These are phyloP conservation scores for Didymosphaeria variabile DNA, from an alignment of 2,329 filamentous ascomycete genomes.

Conservation along the genomic window DNA sequence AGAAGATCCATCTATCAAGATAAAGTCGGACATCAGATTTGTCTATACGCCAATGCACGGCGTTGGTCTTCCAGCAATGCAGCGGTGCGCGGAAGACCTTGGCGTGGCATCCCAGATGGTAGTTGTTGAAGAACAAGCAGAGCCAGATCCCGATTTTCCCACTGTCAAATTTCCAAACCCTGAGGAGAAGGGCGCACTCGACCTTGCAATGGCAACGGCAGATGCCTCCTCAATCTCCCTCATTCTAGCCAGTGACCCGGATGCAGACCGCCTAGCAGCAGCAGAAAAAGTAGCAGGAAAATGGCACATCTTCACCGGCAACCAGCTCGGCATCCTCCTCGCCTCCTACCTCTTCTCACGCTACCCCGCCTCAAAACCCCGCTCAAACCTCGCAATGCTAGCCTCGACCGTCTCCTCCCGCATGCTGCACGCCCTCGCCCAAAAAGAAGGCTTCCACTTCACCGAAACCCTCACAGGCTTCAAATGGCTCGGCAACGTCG, in stretches of 20 bases:
- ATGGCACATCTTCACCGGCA: slow-evolving; percentile 72
- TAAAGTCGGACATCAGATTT: slow-evolving; percentile 51
- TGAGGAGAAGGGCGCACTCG: slow-evolving; percentile 69
- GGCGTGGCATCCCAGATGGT: slow-evolving; percentile 56
- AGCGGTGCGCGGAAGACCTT: slow-evolving; percentile 49
- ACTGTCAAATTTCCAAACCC: slow-evolving; percentile 73
- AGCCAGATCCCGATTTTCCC: slow-evolving; percentile 70
- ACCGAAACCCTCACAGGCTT: slow-evolving; percentile 72
- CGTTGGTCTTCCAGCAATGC: slow-evolving; percentile 61
- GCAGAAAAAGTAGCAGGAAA: slow-evolving; percentile 65
- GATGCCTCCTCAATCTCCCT: slow-evolving; percentile 59
- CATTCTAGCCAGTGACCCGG: slow-evolving; percentile 71
- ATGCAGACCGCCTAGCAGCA: slow-evolving; percentile 70
- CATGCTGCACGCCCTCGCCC: slow-evolving; percentile 68
- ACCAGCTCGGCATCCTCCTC: slow-evolving; percentile 69
- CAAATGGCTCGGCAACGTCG: slow-evolving; percentile 73
- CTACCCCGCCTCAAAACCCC: slow-evolving; percentile 46
- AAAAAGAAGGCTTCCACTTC: slow-evolving; percentile 64
- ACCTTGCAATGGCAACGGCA: slow-evolving; percentile 66
- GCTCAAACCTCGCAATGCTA: slow-evolving; percentile 62
- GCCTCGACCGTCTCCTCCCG: slow-evolving; percentile 70
- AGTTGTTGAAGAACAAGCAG: slow-evolving; percentile 60
- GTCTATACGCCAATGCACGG: slow-evolving; percentile 68
- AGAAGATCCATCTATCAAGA: slow-evolving; percentile 29
- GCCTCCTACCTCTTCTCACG: slow-evolving; percentile 65